phyloP scores from a whole-genome alignment of 805 yeast genomes.

The Saturnispora quitensis region DNA sequence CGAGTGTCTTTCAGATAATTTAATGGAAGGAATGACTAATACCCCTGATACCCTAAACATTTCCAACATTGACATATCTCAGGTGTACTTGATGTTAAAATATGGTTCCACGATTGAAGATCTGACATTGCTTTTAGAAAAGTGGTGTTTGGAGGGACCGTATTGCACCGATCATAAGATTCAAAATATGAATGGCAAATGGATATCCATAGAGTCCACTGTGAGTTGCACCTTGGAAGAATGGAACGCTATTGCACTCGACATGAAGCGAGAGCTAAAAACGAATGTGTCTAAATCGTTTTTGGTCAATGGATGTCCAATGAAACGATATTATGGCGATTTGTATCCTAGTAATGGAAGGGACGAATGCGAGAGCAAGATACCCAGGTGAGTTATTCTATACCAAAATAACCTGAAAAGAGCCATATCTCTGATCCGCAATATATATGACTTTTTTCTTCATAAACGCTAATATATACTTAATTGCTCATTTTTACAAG shows the following conservation, averaged over 20 bases:
- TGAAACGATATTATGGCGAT: slow-evolving; percentile 13
- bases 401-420: neutral
- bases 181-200: neutral
- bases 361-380: neutral
- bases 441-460: neutral
- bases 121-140: slow-evolving; percentile 4
- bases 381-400: neutral
- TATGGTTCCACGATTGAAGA: slow-evolving; percentile 3
- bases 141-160: slow-evolving; percentile 14
- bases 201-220: neutral
- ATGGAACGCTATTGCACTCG: slow-evolving; percentile 1
- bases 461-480: neutral
- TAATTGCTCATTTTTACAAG: neutral
- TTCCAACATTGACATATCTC: neutral
- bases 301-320: slow-evolving; percentile 9
- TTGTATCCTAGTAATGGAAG: slow-evolving; percentile 13
- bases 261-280: neutral
- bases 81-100: neutral
- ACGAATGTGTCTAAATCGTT: neutral
- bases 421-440: neutral
- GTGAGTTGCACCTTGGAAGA: neutral
- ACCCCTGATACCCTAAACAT: slow-evolving; percentile 8
- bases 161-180: neutral
- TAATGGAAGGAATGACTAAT: slow-evolving; percentile 6
- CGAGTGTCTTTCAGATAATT: neutral